Conservation (phyloP, 208 protist genomes). For the Kentomonas sorsogonicus region DNA sequence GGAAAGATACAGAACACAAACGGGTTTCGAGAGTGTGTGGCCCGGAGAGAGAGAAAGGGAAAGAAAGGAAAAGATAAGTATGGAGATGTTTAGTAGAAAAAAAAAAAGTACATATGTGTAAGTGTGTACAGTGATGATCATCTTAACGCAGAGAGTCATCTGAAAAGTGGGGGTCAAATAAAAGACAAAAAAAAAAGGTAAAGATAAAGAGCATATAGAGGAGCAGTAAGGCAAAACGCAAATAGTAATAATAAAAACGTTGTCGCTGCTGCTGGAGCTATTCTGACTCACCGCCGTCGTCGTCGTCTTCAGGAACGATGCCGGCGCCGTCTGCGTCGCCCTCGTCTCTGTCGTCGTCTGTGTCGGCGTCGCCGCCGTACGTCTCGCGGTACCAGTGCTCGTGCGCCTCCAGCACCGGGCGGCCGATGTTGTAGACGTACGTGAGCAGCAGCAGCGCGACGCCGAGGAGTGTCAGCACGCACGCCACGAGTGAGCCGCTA, state of each 20-base stretch:
- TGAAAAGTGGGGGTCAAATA: background rate
- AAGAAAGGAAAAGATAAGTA: constrained; percentile 1
- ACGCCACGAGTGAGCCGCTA: constrained; percentile 34
- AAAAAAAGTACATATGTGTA: constrained; percentile 10
- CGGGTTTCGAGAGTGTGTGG: too few species aligned
- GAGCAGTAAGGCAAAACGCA: background rate
- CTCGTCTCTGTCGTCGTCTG: constrained; percentile 22
- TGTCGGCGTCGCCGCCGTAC: background rate
- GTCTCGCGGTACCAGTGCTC: constrained; percentile 16
- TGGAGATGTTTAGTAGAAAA: background rate
- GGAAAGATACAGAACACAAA: too few species aligned
- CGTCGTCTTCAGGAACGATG: constrained; percentile 11
- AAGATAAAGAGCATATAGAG: background rate
- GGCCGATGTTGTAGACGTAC: constrained; percentile 55
- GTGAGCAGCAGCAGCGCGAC: constrained; percentile 36
- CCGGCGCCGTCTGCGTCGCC: constrained; percentile 11
- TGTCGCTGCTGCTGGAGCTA: background rate
- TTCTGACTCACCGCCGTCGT: constrained; percentile 7
- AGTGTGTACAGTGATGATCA: constrained; percentile 2
- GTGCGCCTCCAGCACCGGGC: constrained; percentile 57
- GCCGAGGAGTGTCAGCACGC: constrained; percentile 18
- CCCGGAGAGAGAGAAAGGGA: background rate
- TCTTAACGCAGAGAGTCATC: background rate
- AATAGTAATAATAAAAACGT: constrained; percentile 2
- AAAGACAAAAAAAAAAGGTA: constrained; percentile 12